phyloP scores from a whole-genome alignment of 2,329 filamentous ascomycete genomes.

The Tolypocladium inflatum region DNA sequence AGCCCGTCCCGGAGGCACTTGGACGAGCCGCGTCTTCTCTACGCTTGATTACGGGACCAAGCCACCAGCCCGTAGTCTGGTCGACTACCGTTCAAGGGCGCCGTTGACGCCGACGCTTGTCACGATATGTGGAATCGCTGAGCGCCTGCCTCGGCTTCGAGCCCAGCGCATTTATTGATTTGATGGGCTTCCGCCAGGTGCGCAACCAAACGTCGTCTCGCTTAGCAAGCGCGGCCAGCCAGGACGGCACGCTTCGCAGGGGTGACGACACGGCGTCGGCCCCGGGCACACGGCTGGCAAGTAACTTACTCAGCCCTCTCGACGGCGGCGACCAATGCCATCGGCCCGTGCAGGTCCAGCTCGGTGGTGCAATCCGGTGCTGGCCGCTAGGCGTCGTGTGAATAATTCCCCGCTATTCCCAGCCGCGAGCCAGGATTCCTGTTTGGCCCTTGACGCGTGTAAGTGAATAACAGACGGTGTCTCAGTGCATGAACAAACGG shows the following conservation, averaged over 20 bases:
- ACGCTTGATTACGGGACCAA: not conserved
- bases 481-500: no score
- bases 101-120: not conserved
- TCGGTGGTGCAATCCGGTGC: not conserved
- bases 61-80: not conserved
- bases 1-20: not conserved
- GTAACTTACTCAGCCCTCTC: not conserved
- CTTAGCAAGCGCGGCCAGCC: not conserved
- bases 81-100: not conserved
- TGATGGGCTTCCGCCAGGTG: not conserved
- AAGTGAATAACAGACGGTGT: no score
- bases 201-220: not conserved
- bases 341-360: not conserved
- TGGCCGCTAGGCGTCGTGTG: not conserved
- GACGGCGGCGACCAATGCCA: not conserved
- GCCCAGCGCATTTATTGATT: not conserved
- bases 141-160: not conserved
- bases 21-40: not conserved
- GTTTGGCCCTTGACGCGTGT: no score
- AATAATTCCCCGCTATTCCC: not conserved
- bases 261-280: not conserved
- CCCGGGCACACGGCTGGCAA: not conserved
- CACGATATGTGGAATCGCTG: not conserved
- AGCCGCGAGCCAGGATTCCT: not conserved
- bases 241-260: not conserved